Base-by-base conservation (phyloP, 345 rosid genomes). In the Moricandia arvensis region DNA sequence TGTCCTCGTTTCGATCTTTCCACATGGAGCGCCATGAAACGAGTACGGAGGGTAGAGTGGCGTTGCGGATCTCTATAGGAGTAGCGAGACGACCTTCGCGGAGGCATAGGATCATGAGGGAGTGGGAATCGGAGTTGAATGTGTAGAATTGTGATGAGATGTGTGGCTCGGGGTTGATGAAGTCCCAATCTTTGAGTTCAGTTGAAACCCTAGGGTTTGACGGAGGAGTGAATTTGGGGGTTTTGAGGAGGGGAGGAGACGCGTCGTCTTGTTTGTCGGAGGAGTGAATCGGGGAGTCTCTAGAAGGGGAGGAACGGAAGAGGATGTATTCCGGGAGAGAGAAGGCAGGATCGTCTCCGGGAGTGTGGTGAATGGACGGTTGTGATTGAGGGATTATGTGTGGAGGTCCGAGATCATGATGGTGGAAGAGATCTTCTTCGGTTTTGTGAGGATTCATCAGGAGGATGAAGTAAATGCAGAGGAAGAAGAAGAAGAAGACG, bases 1-100 rank as follows among this genome's bases (percentile, higher is more conserved):
- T 95, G 67, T 95, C 99, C 79, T 95, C 99, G 82, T 92, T 92
- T 5, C 98, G 88, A 81, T 95, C 99, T 61, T 92, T 95, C 99
- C 99, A 95, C 26, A 95, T 98, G 55, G 89, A 74, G 24, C 99
- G 94, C 98, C 99, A 90, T 60, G 99, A 95, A 59, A 87, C 85
- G 69, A 95, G 88, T 18, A 95, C 97, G 51, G 90, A 58, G 69
- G 85, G 62, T 0, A 96, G 88, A 17, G 99, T 95, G 10, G 96
- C 99, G 21, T 75, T 72, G 12, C 99, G 94, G 90, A 95, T 95
- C 97, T 92, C 99, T 7, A 80, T 81, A 6, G 99, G 94, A 18
- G 89, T 81, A 0, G 98, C 96, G 16, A 86, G 85, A 75, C 99
- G 96, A 55, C 78, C 89, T 74, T 90, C 94, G 45, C 89, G 87